A percentile compares a stretch with the other conserved stretches of the same genome.
phyloP scores from a whole-genome alignment of 2,329 filamentous ascomycete genomes.

The Xylariaceae sp. region DNA sequence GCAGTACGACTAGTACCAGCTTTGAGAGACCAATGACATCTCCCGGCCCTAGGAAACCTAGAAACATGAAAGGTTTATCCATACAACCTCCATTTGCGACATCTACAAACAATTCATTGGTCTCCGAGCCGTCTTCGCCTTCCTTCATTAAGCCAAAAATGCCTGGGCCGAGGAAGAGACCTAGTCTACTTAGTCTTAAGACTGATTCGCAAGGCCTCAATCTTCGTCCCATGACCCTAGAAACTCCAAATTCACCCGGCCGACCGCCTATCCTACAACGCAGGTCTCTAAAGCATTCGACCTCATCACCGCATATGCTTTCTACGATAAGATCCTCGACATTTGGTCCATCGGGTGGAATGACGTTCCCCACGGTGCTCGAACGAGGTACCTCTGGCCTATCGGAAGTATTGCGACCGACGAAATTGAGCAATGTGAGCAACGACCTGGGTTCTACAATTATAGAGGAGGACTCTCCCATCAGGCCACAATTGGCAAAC shows the following conservation, averaged over 20 bases:
- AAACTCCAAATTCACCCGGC: constrained; percentile 53
- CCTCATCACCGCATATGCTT: constrained; percentile 64
- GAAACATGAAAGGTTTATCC: constrained; percentile 80
- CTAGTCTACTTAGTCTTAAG: constrained; percentile 73
- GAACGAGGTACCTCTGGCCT: constrained; percentile 58
- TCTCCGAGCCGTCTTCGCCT: constrained; percentile 66
- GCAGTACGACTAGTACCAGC: constrained; percentile 34
- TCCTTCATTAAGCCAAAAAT: constrained; percentile 77
- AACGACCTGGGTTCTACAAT: constrained; percentile 42
- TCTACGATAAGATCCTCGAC: constrained; percentile 55
- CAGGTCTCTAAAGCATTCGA: constrained; percentile 62
- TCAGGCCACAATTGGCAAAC: constrained; percentile 59
- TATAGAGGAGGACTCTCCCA: constrained; percentile 54
- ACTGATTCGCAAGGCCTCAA: constrained; percentile 60
- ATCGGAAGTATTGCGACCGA: constrained; percentile 54
- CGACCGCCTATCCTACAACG: constrained; percentile 58
- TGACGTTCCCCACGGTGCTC: constrained; percentile 59
- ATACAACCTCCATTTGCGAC: constrained; percentile 61
- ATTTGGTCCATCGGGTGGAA: constrained; percentile 58
- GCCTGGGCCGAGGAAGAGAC: constrained; percentile 66
- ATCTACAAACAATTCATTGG: constrained; percentile 45
- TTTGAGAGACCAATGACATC: constrained; percentile 60
- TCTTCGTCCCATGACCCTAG: constrained; percentile 44
- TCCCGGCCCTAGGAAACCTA: constrained; percentile 65
- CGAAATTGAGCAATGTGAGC: constrained; percentile 37